Conservation (phyloP, 768 basidiomycete genomes). For the Erythrobasidium yunnanense region DNA sequence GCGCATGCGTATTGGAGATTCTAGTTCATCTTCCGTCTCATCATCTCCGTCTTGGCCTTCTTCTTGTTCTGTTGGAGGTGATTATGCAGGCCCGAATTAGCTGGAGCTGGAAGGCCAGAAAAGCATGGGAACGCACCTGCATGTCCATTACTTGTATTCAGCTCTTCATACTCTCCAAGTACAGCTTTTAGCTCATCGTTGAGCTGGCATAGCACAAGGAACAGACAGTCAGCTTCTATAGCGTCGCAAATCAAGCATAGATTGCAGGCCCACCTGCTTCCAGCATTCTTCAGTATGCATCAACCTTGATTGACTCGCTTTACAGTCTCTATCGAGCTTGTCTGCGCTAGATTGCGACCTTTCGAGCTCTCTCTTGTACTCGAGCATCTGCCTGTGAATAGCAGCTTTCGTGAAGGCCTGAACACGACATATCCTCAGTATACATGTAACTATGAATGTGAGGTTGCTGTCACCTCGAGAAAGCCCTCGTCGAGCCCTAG, state of each 20-base stretch:
- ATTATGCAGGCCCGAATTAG: too few relatives aligned
- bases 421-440: neutral
- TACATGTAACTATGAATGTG: neutral
- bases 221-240: neutral
- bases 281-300: slow-evolving; percentile 68
- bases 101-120: neutral
- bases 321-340: slow-evolving; percentile 57
- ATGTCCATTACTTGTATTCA: slow-evolving; percentile 2
- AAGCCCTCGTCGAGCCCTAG: slow-evolving; percentile 22
- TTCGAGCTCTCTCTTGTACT: slow-evolving; percentile 66
- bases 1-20: neutral
- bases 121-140: neutral
- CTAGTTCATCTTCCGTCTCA: neutral
- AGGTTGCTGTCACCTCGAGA: slow-evolving; percentile 13
- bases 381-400: slow-evolving; percentile 69
- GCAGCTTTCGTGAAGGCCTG: slow-evolving; percentile 80
- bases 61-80: too few relatives aligned
- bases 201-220: slow-evolving; percentile 2
- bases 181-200: neutral
- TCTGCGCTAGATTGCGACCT: slow-evolving; percentile 54
- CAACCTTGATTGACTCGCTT: slow-evolving; percentile 58
- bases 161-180: neutral
- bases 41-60: too few relatives aligned
- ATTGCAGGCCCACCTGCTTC: slow-evolving; percentile 52
- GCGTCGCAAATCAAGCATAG: neutral